Percentiles rank a stretch among this genome's conserved stretches.
Conservation (phyloP, 148 eudicot genomes). For the Amaranthus cruentus region DNA sequence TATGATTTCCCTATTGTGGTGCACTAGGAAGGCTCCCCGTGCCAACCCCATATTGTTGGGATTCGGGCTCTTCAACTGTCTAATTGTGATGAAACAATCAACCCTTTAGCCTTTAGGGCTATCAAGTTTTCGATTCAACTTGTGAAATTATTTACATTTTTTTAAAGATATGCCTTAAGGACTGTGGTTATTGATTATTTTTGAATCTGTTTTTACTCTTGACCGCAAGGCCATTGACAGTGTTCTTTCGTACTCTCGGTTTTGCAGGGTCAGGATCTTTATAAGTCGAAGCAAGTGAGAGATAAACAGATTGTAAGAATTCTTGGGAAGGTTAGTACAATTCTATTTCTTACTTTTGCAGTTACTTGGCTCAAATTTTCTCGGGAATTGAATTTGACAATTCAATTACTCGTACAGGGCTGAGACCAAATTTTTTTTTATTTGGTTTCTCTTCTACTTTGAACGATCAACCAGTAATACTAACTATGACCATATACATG, state of each 20-base stretch:
- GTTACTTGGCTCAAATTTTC: background rate
- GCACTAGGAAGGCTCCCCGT: too few species aligned
- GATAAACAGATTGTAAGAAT: slow-evolving; percentile 97
- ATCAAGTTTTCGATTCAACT: background rate
- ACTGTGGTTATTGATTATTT: background rate
- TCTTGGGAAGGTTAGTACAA: slow-evolving; percentile 74
- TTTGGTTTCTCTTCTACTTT: too few species aligned
- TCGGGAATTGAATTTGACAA: too few species aligned
- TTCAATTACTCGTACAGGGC: too few species aligned
- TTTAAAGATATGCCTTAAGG: background rate
- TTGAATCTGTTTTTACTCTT: background rate
- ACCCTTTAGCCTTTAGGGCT: too few species aligned
- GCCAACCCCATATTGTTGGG: too few species aligned
- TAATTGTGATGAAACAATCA: too few species aligned
- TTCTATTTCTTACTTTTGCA: background rate
- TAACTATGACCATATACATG: too few species aligned
- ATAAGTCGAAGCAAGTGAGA: slow-evolving; percentile 90
- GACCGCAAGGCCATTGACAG: background rate
- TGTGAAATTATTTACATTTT: background rate
- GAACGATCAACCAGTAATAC: too few species aligned
- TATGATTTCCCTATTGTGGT: too few species aligned
- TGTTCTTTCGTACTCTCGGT: slow-evolving; percentile 1
- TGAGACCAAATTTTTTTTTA: too few species aligned
- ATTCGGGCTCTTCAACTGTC: too few species aligned
- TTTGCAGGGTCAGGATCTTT: slow-evolving; percentile 86